Evolutionary conservation across 768 basidiomycete species (phyloP).

Genomic region (Rubroboletus pulcherrimus): DNA sequence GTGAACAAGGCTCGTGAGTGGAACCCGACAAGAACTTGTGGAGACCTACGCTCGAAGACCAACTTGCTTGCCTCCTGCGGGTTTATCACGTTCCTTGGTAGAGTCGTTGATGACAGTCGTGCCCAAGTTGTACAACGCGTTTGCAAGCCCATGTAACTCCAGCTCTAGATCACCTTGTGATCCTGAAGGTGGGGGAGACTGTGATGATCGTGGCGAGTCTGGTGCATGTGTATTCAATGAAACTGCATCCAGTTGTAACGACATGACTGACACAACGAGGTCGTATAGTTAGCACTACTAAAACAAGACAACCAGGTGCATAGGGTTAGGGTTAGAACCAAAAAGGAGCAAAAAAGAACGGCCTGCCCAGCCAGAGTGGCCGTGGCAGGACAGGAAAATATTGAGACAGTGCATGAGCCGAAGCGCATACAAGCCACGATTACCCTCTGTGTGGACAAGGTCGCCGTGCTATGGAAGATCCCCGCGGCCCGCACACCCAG

Average conservation of each 20-base stretch:
- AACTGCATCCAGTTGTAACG: not conserved
- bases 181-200: conserved; percentile 68
- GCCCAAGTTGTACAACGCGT: conserved; percentile 75
- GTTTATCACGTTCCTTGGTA: conserved; percentile 73
- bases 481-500: conserved; percentile 54
- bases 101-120: conserved; percentile 82
- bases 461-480: conserved; percentile 52
- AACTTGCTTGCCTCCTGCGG: conserved; percentile 69
- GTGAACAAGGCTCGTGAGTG: not conserved
- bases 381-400: conserved; percentile 70
- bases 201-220: conserved; percentile 64
- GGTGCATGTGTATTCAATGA: conserved; percentile 20
- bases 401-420: conserved; percentile 73
- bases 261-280: conserved; percentile 8
- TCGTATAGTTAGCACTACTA: not conserved
- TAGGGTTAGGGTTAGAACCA: conserved; percentile 32
- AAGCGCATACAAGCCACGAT: conserved; percentile 49
- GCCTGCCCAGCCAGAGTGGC: conserved; percentile 44
- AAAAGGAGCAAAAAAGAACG: conserved; percentile 15
- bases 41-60: conserved; percentile 65
- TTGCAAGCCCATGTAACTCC: conserved; percentile 72
- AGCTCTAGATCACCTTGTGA: conserved; percentile 71
- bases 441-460: conserved; percentile 44
- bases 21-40: not conserved
- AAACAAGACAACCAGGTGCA: conserved; percentile 3